Evolutionary conservation across 2,329 filamentous ascomycete species (phyloP).

Genomic region (Penicillium glabrum): DNA sequence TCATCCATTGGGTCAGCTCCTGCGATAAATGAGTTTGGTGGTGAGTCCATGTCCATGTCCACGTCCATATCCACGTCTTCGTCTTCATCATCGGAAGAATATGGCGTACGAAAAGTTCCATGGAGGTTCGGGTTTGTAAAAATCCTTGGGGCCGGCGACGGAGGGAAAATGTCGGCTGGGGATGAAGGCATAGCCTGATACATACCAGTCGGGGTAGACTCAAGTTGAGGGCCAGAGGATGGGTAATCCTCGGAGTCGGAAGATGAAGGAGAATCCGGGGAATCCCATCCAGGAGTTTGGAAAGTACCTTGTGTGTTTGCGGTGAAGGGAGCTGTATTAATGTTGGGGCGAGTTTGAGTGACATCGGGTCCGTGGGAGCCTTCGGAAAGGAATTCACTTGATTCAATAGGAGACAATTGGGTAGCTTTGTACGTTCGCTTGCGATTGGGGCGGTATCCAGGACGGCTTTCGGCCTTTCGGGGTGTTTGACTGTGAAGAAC

Average conservation of each 20-base stretch:
- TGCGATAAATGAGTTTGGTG: not conserved
- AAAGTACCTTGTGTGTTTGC: not conserved
- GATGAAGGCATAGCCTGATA: not conserved
- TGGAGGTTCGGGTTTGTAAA: conserved; percentile 18
- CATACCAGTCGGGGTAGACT: not conserved
- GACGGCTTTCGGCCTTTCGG: conserved; percentile 6
- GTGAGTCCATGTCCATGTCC: not conserved
- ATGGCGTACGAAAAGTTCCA: not conserved
- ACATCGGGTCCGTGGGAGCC: conserved; percentile 15
- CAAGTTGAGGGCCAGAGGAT: not conserved
- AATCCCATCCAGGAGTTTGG: not conserved
- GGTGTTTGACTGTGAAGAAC: not conserved
- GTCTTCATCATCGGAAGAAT: not conserved
- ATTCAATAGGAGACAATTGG: conserved; percentile 24
- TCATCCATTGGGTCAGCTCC: not conserved
- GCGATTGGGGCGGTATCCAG: conserved; percentile 25
- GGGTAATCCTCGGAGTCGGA: not conserved
- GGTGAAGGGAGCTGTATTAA: not conserved
- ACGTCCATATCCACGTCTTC: not conserved
- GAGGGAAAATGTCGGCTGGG: not conserved
- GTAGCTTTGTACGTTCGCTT: conserved; percentile 20
- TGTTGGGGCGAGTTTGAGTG: not conserved
- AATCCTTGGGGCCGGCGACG: not conserved
- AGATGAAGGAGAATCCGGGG: not conserved
- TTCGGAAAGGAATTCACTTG: conserved; percentile 30